phyloP scores from a whole-genome alignment of 148 eudicot species.

The Talinum fruticosum region DNA sequence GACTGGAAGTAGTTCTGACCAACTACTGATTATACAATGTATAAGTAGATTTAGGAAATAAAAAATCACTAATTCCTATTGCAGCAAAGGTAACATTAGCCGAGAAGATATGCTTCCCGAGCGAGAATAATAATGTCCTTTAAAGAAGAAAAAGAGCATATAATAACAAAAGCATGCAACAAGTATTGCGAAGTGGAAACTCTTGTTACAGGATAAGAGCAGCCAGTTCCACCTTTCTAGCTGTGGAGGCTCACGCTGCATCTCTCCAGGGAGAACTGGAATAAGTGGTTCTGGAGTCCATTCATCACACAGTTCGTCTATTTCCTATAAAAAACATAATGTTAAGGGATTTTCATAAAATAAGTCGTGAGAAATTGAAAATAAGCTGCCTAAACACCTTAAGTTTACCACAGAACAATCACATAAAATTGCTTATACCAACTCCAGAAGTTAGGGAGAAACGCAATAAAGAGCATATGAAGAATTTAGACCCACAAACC shows the following conservation, averaged over 20 bases:
- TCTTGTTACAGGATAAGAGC: neutral
- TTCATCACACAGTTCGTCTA: slow-evolving; percentile 89
- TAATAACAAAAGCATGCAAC: neutral
- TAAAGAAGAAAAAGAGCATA: neutral
- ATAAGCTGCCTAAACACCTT: neutral
- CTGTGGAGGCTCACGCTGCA: slow-evolving; percentile 74
- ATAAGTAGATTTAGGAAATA: neutral
- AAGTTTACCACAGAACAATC: neutral
- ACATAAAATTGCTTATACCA: neutral
- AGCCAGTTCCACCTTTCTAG: slow-evolving; percentile 58
- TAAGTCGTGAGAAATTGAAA: neutral
- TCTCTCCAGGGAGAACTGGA: slow-evolving; percentile 68
- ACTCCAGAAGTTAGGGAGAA: neutral
- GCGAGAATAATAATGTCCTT: neutral
- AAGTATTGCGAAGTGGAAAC: neutral
- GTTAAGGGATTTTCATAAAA: neutral
- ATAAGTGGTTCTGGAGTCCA: slow-evolving; percentile 98
- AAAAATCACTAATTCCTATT: neutral
- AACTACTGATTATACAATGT: neutral
- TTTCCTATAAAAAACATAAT: slow-evolving; percentile 51
- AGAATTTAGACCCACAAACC: neutral
- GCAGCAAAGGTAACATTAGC: neutral
- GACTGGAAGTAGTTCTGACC: neutral
- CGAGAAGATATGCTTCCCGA: neutral
- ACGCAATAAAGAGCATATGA: neutral